phyloP scores from a whole-genome alignment of 1,139 yeast species.

The Dujonia santamariae region DNA sequence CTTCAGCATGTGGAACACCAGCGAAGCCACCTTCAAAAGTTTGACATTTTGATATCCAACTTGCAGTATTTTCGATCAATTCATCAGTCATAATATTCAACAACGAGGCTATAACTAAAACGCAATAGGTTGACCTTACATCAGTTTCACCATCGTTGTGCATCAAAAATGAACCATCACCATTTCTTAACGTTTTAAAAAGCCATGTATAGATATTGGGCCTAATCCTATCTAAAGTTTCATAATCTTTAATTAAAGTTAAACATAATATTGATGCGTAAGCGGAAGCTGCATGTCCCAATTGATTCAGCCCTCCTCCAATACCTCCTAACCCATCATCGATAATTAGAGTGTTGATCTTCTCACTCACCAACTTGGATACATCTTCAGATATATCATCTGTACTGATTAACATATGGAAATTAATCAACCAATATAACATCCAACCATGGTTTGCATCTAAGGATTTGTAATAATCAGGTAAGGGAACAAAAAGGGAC shows the following conservation, averaged over 20 bases:
- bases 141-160: constrained; percentile 82
- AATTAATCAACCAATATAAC: constrained; percentile 76
- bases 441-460: constrained; percentile 96
- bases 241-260: constrained; percentile 49
- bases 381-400: constrained; percentile 9
- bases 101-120: constrained; percentile 67
- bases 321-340: constrained; percentile 61
- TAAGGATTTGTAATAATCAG: constrained; percentile 44
- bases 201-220: constrained; percentile 60
- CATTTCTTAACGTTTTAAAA: constrained; percentile 50
- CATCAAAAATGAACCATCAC: constrained; percentile 75
- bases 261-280: constrained; percentile 75
- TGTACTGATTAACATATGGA: constrained; percentile 18
- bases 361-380: constrained; percentile 16
- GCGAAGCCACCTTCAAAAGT: constrained; percentile 96
- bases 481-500: constrained; percentile 45
- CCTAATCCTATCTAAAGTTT: constrained; percentile 22
- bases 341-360: constrained; percentile 25
- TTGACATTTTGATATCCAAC: constrained; percentile 73
- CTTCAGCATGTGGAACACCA: constrained; percentile 79
- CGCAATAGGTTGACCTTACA: constrained; percentile 86
- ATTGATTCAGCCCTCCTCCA: constrained; percentile 80
- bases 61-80: constrained; percentile 48
- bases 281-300: constrained; percentile 82
- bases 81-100: constrained; percentile 63